Base-by-base conservation (phyloP, 306 rosid genomes). In the Rubus parviflorus region DNA sequence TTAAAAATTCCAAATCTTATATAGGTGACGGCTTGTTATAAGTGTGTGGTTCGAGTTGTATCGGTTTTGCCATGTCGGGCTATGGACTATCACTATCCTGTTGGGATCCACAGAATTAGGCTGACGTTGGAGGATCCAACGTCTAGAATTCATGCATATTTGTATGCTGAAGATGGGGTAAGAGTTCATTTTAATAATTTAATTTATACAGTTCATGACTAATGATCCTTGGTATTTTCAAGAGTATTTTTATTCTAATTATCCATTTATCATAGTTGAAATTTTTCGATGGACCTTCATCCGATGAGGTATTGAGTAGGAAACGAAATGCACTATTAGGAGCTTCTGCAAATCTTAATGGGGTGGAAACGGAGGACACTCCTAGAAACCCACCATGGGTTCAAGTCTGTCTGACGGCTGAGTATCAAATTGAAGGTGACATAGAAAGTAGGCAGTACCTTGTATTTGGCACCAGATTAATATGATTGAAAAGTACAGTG, bases 301-400 rank as follows among this genome's bases (percentile, higher is more conserved):
- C 60, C 11, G 48, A 9, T 6, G 82, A 53, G 19, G 68, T 17
- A 22, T 52, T 88, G 82, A 79, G 57, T 17, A 68, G 49, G 49
- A 92, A 87, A 75, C 65, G 86, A 40, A 82, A 92, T 69, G 53
- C 8, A 30, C 62, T 94, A 43, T 85, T 92, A 22, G 98, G 96
- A 74, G 69, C 78, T n/a, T 19, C 70, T 6, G 75, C 63, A 72
- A 23, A 46, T 56, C 47, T 57, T 30, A 75, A 73, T 23, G 63
- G 74, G 11, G 22, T 15, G 73, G 81, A 35, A 67, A 19, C 30
- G 4, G 53, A 57, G 2, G 70, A 73, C 68, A 15, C 66, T 76
- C 30, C 66, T 35, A 88, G 97, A 81, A 83, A 90, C 74, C 98
- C 97, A 4, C 92, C 93, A 11, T 94, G 98, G 98, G 77, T 88